phyloP scores from a whole-genome alignment of 1,139 yeast species.

The Blastobotrys buckinghamii region DNA sequence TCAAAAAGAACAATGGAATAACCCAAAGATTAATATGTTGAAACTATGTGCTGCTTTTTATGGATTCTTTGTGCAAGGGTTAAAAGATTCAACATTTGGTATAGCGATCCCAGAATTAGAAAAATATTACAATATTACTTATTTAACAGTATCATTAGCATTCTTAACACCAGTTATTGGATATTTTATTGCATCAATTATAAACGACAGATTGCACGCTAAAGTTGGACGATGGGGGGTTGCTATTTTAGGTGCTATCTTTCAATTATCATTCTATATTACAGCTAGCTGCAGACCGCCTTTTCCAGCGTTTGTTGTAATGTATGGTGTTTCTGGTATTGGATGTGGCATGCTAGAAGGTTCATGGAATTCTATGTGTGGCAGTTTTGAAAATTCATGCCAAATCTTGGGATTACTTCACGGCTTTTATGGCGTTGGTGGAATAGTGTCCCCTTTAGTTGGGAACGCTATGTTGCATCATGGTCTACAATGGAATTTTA shows the following conservation, averaged over 20 bases:
- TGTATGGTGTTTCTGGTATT: conserved; percentile 52
- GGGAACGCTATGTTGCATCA: conserved; percentile 47
- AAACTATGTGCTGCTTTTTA: conserved; percentile 17
- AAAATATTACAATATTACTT: conserved; percentile 24
- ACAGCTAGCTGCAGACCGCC: conserved; percentile 40
- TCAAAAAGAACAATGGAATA: conserved; percentile 11
- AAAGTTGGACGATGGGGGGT: conserved; percentile 40
- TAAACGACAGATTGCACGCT: conserved; percentile 35
- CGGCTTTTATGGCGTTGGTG: conserved; percentile 60
- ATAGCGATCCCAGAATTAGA: conserved; percentile 20
- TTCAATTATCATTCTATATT: conserved; percentile 38
- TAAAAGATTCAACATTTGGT: conserved; percentile 21
- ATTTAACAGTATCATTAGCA: conserved; percentile 26
- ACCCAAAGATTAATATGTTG: conserved; percentile 25
- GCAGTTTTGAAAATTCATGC: conserved; percentile 44
- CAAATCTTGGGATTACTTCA: conserved; percentile 50
- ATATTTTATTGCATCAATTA: conserved; percentile 35
- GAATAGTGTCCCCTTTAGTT: conserved; percentile 50
- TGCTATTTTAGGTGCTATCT: conserved; percentile 35
- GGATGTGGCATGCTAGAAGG: conserved; percentile 53
- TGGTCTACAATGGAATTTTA: conserved; percentile 49
- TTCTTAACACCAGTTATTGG: conserved; percentile 33
- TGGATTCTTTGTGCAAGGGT: conserved; percentile 19
- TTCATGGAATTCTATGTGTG: conserved; percentile 51
- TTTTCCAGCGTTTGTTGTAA: conserved; percentile 40